These are phyloP conservation scores for Boletus rubescentipes DNA, from an alignment of 768 basidiomycete genomes.

Conservation along the genomic window DNA sequence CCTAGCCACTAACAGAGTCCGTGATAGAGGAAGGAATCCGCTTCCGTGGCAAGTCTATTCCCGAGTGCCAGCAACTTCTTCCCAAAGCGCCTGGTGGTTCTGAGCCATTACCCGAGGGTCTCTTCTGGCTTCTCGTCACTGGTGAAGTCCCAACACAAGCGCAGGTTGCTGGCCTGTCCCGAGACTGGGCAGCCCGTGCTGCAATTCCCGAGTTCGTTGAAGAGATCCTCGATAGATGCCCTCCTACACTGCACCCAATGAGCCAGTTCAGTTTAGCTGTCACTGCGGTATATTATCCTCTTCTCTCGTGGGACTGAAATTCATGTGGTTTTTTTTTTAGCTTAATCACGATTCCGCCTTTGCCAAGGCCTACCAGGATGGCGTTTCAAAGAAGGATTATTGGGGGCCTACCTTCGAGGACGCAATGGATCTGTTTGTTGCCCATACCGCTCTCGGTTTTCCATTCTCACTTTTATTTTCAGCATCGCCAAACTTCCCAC, in stretches of 20 bases:
- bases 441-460: neutral
- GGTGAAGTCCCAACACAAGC: slow-evolving; percentile 92
- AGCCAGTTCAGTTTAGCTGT: slow-evolving; percentile 96
- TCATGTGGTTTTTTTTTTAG: slow-evolving; percentile 39
- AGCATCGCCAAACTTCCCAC: slow-evolving; percentile 96
- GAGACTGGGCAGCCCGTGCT: slow-evolving; percentile 94
- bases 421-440: slow-evolving; percentile 74
- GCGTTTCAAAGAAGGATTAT: slow-evolving; percentile 93
- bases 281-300: slow-evolving; percentile 64
- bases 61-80: slow-evolving; percentile 81
- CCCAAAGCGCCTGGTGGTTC: slow-evolving; percentile 87
- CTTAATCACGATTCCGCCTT: slow-evolving; percentile 96
- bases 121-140: slow-evolving; percentile 95
- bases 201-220: slow-evolving; percentile 94
- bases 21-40: slow-evolving; percentile 89
- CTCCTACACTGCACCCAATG: slow-evolving; percentile 96
- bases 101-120: slow-evolving; percentile 90
- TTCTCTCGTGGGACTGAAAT: neutral
- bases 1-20: neutral
- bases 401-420: slow-evolving; percentile 95
- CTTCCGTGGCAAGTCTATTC: slow-evolving; percentile 95
- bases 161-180: slow-evolving; percentile 82
- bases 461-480: slow-evolving; percentile 4
- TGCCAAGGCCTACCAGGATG: slow-evolving; percentile 90
- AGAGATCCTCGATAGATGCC: slow-evolving; percentile 91